Conservation (phyloP, 2,329 filamentous ascomycete genomes). For the Epicoccum sorghinum region DNA sequence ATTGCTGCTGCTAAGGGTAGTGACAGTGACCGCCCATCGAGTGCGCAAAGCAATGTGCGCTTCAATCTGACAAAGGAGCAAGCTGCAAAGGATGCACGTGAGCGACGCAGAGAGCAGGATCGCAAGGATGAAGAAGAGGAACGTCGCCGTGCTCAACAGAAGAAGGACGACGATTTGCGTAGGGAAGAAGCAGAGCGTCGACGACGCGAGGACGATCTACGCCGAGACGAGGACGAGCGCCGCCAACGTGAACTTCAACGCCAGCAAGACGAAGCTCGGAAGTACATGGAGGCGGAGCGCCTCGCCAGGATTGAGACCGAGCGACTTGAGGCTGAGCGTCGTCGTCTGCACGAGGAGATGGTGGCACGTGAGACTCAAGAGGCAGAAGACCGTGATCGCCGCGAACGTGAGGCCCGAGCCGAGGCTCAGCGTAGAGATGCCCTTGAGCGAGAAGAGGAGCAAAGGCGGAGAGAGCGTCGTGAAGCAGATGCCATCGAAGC, state of each 20-base stretch:
- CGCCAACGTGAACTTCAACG: conserved; percentile 31
- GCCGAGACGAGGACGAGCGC: conserved; percentile 30
- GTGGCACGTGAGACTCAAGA: conserved; percentile 36
- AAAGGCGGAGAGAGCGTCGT: conserved; percentile 32
- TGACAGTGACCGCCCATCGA: conserved; percentile 30
- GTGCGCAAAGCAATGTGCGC: conserved; percentile 56
- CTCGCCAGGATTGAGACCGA: conserved; percentile 37
- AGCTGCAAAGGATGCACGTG: conserved; percentile 54
- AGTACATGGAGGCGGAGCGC: conserved; percentile 36
- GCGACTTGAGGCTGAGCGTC: conserved; percentile 31
- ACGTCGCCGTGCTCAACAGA: conserved; percentile 30
- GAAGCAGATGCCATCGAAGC: conserved; percentile 33
- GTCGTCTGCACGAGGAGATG: conserved; percentile 34
- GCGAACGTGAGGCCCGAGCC: conserved; percentile 31
- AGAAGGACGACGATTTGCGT: conserved; percentile 26
- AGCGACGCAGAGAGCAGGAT: conserved; percentile 35
- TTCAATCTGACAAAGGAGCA: conserved; percentile 65
- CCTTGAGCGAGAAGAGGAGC: conserved; percentile 37
- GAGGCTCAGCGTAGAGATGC: conserved; percentile 41
- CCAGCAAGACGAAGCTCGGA: conserved; percentile 38
- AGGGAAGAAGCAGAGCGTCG: conserved; percentile 24
- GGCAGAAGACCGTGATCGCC: conserved; percentile 37
- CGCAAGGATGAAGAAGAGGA: conserved; percentile 38
- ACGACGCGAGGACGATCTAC: conserved; percentile 22
- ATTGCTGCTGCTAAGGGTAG: conserved; percentile 37